Evolutionary conservation across 305 asterid species (phyloP).

Genomic region (Fraxinus baroniana): DNA sequence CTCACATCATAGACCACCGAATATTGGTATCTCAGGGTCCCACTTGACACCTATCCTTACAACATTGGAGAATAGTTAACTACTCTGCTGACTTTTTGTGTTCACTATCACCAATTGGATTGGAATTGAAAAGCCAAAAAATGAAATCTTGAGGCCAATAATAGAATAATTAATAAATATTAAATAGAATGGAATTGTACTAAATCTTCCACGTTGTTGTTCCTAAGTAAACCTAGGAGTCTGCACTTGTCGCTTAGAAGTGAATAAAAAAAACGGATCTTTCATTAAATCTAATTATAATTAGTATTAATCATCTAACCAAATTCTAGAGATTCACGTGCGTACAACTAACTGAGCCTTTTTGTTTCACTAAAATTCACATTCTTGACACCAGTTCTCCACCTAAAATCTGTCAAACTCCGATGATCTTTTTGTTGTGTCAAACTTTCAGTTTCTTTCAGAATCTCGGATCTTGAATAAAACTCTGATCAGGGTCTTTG

Average conservation of each 20-base stretch:
- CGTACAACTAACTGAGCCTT: background rate
- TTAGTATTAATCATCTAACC: background rate
- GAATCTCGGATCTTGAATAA: slow-evolving; percentile 7
- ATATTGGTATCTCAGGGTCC: background rate
- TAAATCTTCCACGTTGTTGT: background rate
- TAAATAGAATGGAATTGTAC: background rate
- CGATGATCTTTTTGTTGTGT: background rate
- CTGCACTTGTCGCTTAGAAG: background rate
- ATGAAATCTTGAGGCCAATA: background rate
- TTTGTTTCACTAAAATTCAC: background rate
- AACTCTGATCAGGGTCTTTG: background rate
- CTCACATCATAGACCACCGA: background rate
- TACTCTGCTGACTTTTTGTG: background rate
- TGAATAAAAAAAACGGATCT: background rate
- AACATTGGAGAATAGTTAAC: background rate
- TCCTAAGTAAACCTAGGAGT: background rate
- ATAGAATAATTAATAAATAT: background rate
- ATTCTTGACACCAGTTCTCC: background rate
- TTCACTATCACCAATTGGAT: no score
- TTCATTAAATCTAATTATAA: background rate
- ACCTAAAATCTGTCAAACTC: background rate
- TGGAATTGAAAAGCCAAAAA: background rate
- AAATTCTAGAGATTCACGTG: background rate
- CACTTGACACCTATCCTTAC: background rate
- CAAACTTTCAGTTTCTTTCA: background rate